Percentiles rank a stretch among this genome's conserved stretches.
Evolutionary conservation across 768 basidiomycete genomes (phyloP).

Genomic region (Lactarius hengduanensis): DNA sequence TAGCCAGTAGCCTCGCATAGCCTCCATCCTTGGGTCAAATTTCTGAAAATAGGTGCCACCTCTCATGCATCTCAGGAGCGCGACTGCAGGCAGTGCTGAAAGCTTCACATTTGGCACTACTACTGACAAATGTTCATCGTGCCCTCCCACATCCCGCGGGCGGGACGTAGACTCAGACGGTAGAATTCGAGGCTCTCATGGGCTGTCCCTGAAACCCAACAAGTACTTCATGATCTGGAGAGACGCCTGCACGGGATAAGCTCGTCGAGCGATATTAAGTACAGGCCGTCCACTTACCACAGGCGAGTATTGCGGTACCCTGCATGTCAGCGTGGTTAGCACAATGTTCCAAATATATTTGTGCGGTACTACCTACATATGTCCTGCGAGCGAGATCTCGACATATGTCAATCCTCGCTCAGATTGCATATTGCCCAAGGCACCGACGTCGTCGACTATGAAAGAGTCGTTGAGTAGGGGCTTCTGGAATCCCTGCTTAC

Average conservation of each 20-base stretch:
- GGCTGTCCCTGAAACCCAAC: conserved; percentile 58
- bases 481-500: conserved; percentile 69
- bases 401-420: conserved; percentile 68
- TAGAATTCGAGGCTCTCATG: conserved; percentile 31
- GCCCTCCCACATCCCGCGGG: no score
- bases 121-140: not conserved
- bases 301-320: conserved; percentile 68
- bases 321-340: conserved; percentile 28
- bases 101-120: no score
- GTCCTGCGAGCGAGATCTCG: conserved; percentile 67
- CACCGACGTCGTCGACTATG: conserved; percentile 67
- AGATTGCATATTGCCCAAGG: conserved; percentile 60
- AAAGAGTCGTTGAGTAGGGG: conserved; percentile 66
- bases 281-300: conserved; percentile 40
- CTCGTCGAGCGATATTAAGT: not conserved
- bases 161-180: no score
- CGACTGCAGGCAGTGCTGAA: no score
- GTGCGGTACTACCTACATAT: no score
- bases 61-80: no score
- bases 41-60: no score
- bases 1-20: no score
- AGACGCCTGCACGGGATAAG: conserved; percentile 45
- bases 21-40: no score
- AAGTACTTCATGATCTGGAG: conserved; percentile 69
- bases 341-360: no score